Evolutionary conservation across 1,284 basidiomycete species (phyloP), one percentile per base, ranked within the genome.

Genomic region (Vanrija sp.): DNA sequence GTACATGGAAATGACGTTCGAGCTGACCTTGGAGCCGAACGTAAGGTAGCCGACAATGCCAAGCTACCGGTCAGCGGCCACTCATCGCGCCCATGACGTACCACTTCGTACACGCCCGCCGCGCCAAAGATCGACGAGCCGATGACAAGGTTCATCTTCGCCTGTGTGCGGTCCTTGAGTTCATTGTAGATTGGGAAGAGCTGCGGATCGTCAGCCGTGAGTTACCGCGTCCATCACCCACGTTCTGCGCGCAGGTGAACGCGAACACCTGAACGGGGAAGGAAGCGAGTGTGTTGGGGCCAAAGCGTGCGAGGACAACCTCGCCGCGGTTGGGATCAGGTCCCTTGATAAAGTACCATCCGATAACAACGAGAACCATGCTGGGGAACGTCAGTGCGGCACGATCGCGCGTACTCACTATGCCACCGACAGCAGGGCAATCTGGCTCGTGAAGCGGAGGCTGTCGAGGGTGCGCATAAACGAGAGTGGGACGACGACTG

Each of bases 221-320:
- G 2, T 52, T 45, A 64, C 63, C 41, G 68, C 63, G 3, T 52
- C 56, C 47, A 57, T 54, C 22, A 71, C 84, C 64, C 71, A 92
- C 90, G 67, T 95, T 94, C 79, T 94, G 89, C 15, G 88, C 82
- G 66, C 91, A 93, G 5, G 91, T 94, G 70, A 86, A 94, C 9
- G 90, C 89, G 75, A 97, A 96, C 2, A 98, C 89, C 75, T 97
- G 93, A 9, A 98, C 90, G 0, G 92, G 95, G 78, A 91, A 91
- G 24, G 84, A 92, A 20, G 87, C 84, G 20, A 75, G 50, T 6
- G 73, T 76, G 42, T 63, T 65, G 35, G 56, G 59, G 19, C 66
- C 67, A 42, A 75, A 75, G 25, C 68, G 58, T 19, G 57, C 68
- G 15, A 69, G 45, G 18, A 68, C 70, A 20, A 76, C 61, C 38